Base-by-base conservation (phyloP, 345 rosid genomes). In the Microcos paniculata region DNA sequence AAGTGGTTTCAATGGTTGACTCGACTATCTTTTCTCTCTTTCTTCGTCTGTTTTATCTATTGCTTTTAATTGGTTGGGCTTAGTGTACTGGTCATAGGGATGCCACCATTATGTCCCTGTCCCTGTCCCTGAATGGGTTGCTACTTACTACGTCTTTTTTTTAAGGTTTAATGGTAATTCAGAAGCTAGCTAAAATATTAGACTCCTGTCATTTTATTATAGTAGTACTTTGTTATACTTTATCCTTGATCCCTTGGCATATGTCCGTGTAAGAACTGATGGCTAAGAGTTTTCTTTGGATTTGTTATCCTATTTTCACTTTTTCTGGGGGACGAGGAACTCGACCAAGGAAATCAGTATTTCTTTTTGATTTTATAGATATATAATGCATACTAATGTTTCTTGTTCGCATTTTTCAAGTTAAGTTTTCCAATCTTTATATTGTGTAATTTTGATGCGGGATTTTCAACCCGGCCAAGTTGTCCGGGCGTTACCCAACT, bases 101-200 rank as follows among this genome's bases (percentile, higher is more conserved):
- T n/a, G n/a, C n/a, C n/a, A n/a, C n/a, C n/a, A n/a, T n/a, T n/a
- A n/a, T n/a, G n/a, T n/a, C n/a, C n/a, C n/a, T n/a, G n/a, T n/a
- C n/a, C n/a, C n/a, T n/a, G n/a, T n/a, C n/a, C n/a, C n/a, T n/a
- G n/a, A n/a, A n/a, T n/a, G n/a, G n/a, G n/a, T n/a, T n/a, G n/a
- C n/a, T n/a, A n/a, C n/a, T n/a, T n/a, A n/a, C n/a, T n/a, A n/a
- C n/a, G n/a, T n/a, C n/a, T n/a, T n/a, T n/a, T n/a, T n/a, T n/a
- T n/a, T n/a, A n/a, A n/a, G n/a, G n/a, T n/a, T n/a, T n/a, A n/a
- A n/a, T n/a, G n/a, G n/a, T 38, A 55, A 55, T 75, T 75, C 53
- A 65, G 78, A 83, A 83, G 78, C 55, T 84, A 80, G 85, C 78
- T 74, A 78, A 66, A 64, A 56, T 35, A 16, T 64, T 73, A 77